These are phyloP conservation scores for Cladosporium sp. DNA, from an alignment of 2,329 filamentous ascomycete genomes.

Conservation along the genomic window DNA sequence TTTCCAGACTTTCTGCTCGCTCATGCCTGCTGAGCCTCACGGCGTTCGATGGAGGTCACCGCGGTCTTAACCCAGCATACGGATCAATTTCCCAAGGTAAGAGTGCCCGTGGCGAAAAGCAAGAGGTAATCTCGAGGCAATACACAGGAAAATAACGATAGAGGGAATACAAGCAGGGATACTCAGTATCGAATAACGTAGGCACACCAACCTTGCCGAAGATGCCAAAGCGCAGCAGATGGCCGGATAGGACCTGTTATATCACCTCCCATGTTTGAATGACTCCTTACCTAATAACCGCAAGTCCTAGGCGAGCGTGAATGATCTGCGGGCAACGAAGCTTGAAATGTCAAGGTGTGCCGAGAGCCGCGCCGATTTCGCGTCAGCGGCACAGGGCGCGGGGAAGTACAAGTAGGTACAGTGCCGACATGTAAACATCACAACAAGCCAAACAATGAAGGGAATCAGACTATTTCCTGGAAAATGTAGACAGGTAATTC, in stretches of 20 bases:
- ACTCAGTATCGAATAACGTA: neutral
- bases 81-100: neutral
- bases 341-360: slow-evolving; percentile 4
- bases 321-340: neutral
- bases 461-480: neutral
- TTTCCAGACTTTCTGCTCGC: slow-evolving; percentile 49
- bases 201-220: neutral
- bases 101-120: neutral
- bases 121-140: neutral
- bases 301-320: neutral
- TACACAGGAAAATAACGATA: neutral
- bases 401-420: neutral
- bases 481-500: neutral
- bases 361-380: slow-evolving; percentile 8
- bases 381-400: slow-evolving; percentile 9
- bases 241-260: neutral
- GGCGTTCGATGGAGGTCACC: neutral
- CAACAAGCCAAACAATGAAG: neutral
- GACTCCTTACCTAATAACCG: slow-evolving; percentile 19
- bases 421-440: neutral
- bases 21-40: slow-evolving; percentile 4
- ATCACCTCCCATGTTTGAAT: slow-evolving; percentile 3
- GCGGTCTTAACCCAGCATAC: neutral
- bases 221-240: neutral
- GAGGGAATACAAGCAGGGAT: neutral